Conservation (phyloP, 1,139 yeast species). For the Blastobotrys aristatus region DNA sequence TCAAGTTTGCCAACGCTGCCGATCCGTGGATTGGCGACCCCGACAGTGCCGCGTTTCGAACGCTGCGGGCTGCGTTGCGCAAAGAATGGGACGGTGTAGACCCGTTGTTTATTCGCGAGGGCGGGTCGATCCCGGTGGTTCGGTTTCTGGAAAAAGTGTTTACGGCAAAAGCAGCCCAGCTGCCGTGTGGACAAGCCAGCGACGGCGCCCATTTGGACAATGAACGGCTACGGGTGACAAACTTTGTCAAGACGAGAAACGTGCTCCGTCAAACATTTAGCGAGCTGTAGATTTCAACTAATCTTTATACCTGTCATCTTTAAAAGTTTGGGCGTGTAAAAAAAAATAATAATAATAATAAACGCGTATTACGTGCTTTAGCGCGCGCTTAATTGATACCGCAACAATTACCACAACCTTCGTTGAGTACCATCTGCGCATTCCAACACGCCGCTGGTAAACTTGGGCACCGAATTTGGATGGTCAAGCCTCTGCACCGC, state of each 20-base stretch:
- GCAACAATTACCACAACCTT: constrained; percentile 12
- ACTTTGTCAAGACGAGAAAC: constrained; percentile 66
- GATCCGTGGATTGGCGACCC: constrained; percentile 97
- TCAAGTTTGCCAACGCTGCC: constrained; percentile 72
- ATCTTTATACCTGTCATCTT: too few species aligned
- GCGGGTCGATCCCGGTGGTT: constrained; percentile 92
- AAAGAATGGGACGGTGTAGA: constrained; percentile 58
- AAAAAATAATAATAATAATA: too few species aligned
- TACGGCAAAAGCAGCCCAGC: constrained; percentile 83
- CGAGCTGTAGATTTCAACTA: constrained; percentile 13
- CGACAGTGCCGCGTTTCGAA: constrained; percentile 61
- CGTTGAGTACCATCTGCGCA: constrained; percentile 4
- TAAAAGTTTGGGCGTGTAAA: too few species aligned
- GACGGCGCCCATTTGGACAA: constrained; percentile 92
- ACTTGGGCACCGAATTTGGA: constrained; percentile 20
- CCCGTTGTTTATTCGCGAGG: constrained; percentile 87
- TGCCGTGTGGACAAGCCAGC: constrained; percentile 94
- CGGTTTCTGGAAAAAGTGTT: constrained; percentile 78
- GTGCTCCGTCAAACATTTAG: constrained; percentile 40
- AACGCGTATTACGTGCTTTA: too few species aligned
- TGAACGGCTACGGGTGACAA: constrained; percentile 74
- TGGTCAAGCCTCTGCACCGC: constrained; percentile 22
- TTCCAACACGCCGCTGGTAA: constrained; percentile 13
- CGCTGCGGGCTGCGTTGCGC: constrained; percentile 54
- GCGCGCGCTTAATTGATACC: too few species aligned